Base-by-base conservation (phyloP, 2,329 filamentous ascomycete genomes). In the Arthrobotrys pseudoclavata region DNA sequence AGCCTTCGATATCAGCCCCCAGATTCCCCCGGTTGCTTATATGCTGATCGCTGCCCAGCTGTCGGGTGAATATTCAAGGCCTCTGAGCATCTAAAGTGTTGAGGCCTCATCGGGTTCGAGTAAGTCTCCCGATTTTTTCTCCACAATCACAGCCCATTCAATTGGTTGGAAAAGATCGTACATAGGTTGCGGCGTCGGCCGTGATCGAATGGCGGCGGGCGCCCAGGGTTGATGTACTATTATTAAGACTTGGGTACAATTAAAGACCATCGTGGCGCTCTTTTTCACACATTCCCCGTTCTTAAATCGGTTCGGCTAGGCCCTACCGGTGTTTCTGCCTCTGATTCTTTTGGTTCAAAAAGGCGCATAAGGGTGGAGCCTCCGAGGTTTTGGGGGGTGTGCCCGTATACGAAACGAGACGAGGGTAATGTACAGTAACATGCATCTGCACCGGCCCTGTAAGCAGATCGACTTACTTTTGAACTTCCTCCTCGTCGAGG, bases 221-320 rank as follows among this genome's bases (percentile, higher is more conserved):
- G 42, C 52, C 69, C 62, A 31, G 52, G 50, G 69, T 52, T 37
- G 34, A 29, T 71, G 68, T 67, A 50, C 62, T 62, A 74, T 74
- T 74, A 68, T 53, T 74, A n/a, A n/a, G n/a, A n/a, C n/a, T n/a
- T n/a, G n/a, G n/a, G n/a, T n/a, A n/a, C n/a, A n/a, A n/a, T n/a
- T n/a, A 53, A 64, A 37, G 66, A 63, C 57, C 62, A 70, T 76
- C 72, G 72, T 76, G 72, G 72, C 72, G 72, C 72, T 76, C 29
- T 61, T 76, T 69, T 55, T 67, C 22, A 67, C 66, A 61, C 66
- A 37, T 61, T 67, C 67, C 72, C 60, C 60, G 66, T 76, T 70
- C 64, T 66, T 76, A 47, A 67, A 69, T 76, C 72, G 72, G 66
- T 69, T 76, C 72, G 72, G 72, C 64, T 76, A 76, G 60, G 72